Evolutionary conservation across 2,329 filamentous ascomycete genomes (phyloP).

Genomic region (Raffaelea arxii): DNA sequence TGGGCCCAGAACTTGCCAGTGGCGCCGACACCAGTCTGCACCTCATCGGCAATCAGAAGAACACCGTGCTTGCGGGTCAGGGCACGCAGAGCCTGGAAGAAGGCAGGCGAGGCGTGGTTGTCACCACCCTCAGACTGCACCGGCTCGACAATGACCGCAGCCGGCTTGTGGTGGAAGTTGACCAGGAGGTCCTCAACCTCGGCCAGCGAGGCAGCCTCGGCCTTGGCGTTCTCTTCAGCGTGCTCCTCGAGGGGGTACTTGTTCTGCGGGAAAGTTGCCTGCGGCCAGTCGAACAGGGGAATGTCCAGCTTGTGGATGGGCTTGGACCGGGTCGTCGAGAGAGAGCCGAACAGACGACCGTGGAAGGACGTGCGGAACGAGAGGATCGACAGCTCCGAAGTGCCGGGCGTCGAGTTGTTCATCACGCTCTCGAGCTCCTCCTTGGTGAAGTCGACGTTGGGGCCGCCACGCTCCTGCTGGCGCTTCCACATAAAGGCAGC

Average conservation of each 20-base stretch:
- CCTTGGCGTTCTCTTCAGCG: constrained; percentile 67
- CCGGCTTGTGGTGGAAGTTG: constrained; percentile 68
- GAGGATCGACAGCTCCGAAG: constrained; percentile 70
- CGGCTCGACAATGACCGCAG: constrained; percentile 77
- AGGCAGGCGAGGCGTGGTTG: constrained; percentile 81
- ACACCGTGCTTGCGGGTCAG: constrained; percentile 69
- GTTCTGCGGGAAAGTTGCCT: constrained; percentile 73
- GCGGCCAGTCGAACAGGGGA: constrained; percentile 90
- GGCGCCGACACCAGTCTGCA: constrained; percentile 86
- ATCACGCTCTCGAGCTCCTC: constrained; percentile 68
- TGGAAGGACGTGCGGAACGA: constrained; percentile 87
- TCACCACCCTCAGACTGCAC: constrained; percentile 91
- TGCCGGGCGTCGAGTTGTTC: constrained; percentile 70
- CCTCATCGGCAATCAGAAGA: constrained; percentile 86
- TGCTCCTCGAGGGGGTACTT: constrained; percentile 82
- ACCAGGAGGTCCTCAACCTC: constrained; percentile 77
- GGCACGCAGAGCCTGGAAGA: constrained; percentile 76
- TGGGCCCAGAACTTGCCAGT: constrained; percentile 96
- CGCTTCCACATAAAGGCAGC: constrained; percentile 90
- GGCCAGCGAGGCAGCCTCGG: constrained; percentile 70
- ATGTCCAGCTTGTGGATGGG: constrained; percentile 93
- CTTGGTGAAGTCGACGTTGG: constrained; percentile 66
- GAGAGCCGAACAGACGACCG: constrained; percentile 76
- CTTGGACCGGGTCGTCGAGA: constrained; percentile 87
- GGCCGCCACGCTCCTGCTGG: constrained; percentile 69